Conservation (phyloP, 352 stramenopile genomes). For the Phytophthora megakarya region DNA sequence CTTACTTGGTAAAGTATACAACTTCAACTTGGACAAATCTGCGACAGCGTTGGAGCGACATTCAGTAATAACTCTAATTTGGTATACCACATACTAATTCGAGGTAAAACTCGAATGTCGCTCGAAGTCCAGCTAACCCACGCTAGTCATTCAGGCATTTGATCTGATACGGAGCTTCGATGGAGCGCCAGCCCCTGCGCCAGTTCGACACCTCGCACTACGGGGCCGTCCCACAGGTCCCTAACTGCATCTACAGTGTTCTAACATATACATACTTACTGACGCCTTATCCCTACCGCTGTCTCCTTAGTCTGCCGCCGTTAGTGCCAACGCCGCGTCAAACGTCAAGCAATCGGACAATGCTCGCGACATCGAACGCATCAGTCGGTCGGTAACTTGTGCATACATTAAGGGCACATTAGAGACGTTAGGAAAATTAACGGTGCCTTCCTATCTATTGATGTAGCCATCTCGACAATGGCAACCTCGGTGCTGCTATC, state of each 20-base stretch:
- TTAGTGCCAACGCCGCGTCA: slow-evolving; percentile 23
- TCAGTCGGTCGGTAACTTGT: slow-evolving; percentile 37
- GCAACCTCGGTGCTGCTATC: slow-evolving; percentile 65
- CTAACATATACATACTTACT: no score
- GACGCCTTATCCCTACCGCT: not conserved
- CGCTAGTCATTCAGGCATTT: slow-evolving; percentile 2
- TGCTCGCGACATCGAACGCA: slow-evolving; percentile 40
- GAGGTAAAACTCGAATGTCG: not conserved
- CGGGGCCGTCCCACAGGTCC: slow-evolving; percentile 36
- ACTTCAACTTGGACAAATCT: not conserved
- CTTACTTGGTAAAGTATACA: no score
- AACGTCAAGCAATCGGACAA: slow-evolving; percentile 25
- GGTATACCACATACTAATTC: not conserved
- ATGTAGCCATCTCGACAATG: slow-evolving; percentile 79
- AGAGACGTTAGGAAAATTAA: not conserved
- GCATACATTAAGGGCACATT: not conserved
- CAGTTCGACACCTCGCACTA: slow-evolving; percentile 34
- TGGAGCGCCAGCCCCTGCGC: slow-evolving; percentile 44
- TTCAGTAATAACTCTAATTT: not conserved
- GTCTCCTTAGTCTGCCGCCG: slow-evolving; percentile 9
- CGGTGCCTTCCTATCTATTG: not conserved
- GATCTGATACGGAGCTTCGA: slow-evolving; percentile 23
- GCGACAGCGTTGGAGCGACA: not conserved
- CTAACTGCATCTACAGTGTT: not conserved
- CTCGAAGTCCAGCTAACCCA: not conserved